Base-by-base conservation (phyloP, 2,329 filamentous ascomycete genomes). In the Fusarium sp. region DNA sequence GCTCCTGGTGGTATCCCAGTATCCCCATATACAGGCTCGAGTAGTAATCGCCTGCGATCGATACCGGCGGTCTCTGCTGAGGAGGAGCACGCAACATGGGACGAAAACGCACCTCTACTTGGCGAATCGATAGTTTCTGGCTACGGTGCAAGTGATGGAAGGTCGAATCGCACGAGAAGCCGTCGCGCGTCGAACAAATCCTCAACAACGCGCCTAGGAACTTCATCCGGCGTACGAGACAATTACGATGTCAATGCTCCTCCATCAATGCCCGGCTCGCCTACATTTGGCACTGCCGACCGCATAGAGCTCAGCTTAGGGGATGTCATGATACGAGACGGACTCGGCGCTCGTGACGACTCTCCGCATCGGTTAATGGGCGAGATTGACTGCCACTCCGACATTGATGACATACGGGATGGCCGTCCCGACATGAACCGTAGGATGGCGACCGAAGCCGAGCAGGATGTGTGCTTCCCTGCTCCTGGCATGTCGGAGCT, bases 401-500 rank as follows among this genome's bases (percentile, higher is more conserved):
- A 79, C 10, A 59, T 72, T 6, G 77, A 63, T 8, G 59, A 56
- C 5, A 58, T 72, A 22, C 69, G 75, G 22, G 77, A 78, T 29
- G 77, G 73, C 29, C 75, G 79, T 22, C 71, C 78, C 5, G 76
- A 79, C 14, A 55, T 73, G 20, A 66, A 66, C 8, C 73, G 78
- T 51, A 86, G 91, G 40, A 85, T 90, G 70, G 85, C 86, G 15
- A 79, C 91, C 15, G 86, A 90, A 14, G 92, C 90, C 0, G 90
- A 96, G 75, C 92, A 92, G 71, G 96, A 98, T 81, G 95, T 98
- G 1, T 98, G 96, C 82, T 98, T 97, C 75, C 95, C 95, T 1
- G 89, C 92, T 58, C 90, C 77, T 11, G 80, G 76, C 29, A 81
- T 94, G 80, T 96, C 93, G 1, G 94, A 97, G 74, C 84, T 96